phyloP scores from a whole-genome alignment of 768 basidiomycete genomes.

The Leccinum truebloodii region DNA sequence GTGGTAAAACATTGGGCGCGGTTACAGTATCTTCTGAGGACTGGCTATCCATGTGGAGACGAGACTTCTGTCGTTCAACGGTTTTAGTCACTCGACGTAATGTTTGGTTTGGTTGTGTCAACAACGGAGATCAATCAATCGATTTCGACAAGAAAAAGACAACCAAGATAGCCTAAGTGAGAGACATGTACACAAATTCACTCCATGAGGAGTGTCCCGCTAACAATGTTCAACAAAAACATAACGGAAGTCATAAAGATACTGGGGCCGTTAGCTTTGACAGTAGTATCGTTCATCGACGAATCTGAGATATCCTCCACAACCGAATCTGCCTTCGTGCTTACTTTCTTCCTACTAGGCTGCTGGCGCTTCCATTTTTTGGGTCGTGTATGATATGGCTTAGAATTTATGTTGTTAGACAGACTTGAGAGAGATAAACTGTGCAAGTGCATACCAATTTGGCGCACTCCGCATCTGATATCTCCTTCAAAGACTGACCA shows the following conservation, averaged over 20 bases:
- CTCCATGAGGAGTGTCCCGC: neutral
- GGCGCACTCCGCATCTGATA: neutral
- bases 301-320: too few species aligned
- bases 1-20: conserved; percentile 38
- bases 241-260: neutral
- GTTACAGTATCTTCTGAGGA: conserved; percentile 8
- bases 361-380: neutral
- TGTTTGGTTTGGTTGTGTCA: conserved; percentile 29
- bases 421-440: neutral
- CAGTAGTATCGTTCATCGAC: neutral
- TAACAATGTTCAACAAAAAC: conserved; percentile 10
- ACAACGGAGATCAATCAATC: neutral
- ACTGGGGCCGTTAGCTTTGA: neutral
- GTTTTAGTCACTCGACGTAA: neutral
- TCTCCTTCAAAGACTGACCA: conserved; percentile 7
- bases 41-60: conserved; percentile 16
- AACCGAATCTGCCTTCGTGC: neutral
- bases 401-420: neutral
- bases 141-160: neutral
- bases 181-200: neutral
- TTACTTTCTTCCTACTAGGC: neutral
- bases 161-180: neutral
- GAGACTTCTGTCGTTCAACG: neutral
- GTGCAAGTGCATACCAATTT: conserved; percentile 4
- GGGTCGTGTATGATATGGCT: neutral